These are phyloP conservation scores for Amesomyces nigricolor DNA, from an alignment of 2,329 filamentous ascomycete genomes.

Conservation along the genomic window DNA sequence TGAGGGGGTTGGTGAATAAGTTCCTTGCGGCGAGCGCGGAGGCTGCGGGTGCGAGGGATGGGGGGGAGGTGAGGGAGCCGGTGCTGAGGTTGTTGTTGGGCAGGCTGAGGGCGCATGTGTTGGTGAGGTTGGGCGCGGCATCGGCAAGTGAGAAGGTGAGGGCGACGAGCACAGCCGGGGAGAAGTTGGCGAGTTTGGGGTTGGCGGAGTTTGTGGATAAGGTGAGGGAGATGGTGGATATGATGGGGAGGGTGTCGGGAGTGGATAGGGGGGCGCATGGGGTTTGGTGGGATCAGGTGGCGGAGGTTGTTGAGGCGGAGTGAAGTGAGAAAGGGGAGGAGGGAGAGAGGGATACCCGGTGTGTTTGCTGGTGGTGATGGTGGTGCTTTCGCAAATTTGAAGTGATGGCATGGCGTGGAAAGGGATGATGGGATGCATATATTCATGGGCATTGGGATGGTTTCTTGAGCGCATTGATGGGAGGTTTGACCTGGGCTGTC, in stretches of 20 bases:
- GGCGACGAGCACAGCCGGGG: constrained; percentile 61
- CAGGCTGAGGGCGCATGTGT: constrained; percentile 60
- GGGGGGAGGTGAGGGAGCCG: constrained; percentile 45
- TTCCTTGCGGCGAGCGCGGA: constrained; percentile 48
- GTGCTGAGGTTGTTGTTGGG: constrained; percentile 62
- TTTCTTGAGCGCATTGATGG: neutral
- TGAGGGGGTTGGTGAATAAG: constrained; percentile 53
- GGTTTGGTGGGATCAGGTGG: constrained; percentile 64
- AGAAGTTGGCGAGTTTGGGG: constrained; percentile 63
- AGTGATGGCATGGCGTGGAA: neutral
- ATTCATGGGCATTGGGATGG: neutral
- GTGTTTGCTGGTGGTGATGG: too few species aligned
- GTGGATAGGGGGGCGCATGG: constrained; percentile 66
- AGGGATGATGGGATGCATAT: neutral
- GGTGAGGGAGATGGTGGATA: constrained; percentile 64
- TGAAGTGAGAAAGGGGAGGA: neutral
- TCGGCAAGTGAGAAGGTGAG: constrained; percentile 66
- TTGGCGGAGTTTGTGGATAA: constrained; percentile 67
- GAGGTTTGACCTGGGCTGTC: neutral
- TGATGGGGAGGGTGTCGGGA: constrained; percentile 57
- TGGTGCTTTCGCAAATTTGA: neutral
- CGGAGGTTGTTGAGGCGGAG: constrained; percentile 49
- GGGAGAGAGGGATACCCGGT: neutral
- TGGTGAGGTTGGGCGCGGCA: constrained; percentile 57
- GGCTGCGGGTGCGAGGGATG: constrained; percentile 34